These are phyloP conservation scores for Nitzschia sp. DNA, from an alignment of 108 stramenopile genomes.

Conservation along the genomic window DNA sequence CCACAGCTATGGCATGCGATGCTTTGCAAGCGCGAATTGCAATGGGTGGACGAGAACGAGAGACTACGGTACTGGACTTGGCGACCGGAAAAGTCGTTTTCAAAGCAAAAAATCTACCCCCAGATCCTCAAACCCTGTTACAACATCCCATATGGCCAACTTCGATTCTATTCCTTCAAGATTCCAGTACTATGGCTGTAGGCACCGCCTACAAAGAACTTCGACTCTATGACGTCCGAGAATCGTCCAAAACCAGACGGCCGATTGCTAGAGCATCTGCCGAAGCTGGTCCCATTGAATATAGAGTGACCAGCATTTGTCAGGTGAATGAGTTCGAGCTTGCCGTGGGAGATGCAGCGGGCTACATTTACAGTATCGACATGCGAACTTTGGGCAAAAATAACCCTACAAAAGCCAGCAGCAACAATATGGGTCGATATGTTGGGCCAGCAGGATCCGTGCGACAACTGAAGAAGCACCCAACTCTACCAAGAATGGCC, in stretches of 20 bases:
- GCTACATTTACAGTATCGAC: constrained; percentile 61
- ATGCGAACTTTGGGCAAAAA: constrained; percentile 42
- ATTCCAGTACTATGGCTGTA: constrained; percentile 51
- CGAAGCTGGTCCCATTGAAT: constrained; percentile 46
- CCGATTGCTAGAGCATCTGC: constrained; percentile 58
- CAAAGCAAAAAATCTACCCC: constrained; percentile 86
- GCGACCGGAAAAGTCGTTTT: constrained; percentile 59
- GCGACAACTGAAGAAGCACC: constrained; percentile 60
- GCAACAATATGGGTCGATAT: constrained; percentile 48
- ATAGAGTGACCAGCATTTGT: constrained; percentile 71
- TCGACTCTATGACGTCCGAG: constrained; percentile 79
- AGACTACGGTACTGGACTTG: constrained; percentile 63
- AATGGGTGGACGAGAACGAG: constrained; percentile 77
- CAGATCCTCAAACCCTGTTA: constrained; percentile 83
- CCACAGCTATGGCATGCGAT: constrained; percentile 60
- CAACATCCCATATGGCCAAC: constrained; percentile 84
- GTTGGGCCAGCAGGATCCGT: constrained; percentile 81
- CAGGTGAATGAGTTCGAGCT: constrained; percentile 46
- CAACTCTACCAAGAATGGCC: constrained; percentile 60
- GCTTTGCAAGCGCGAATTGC: constrained; percentile 38
- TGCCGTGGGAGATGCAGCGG: constrained; percentile 70
- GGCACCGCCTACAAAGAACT: constrained; percentile 85
- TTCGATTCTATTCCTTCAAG: constrained; percentile 51
- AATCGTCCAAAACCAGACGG: constrained; percentile 52
- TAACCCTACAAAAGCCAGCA: constrained; percentile 19